These are phyloP conservation scores for Solanum pimpinellifolium DNA, from an alignment of 257 asterid species.

Conservation along the genomic window DNA sequence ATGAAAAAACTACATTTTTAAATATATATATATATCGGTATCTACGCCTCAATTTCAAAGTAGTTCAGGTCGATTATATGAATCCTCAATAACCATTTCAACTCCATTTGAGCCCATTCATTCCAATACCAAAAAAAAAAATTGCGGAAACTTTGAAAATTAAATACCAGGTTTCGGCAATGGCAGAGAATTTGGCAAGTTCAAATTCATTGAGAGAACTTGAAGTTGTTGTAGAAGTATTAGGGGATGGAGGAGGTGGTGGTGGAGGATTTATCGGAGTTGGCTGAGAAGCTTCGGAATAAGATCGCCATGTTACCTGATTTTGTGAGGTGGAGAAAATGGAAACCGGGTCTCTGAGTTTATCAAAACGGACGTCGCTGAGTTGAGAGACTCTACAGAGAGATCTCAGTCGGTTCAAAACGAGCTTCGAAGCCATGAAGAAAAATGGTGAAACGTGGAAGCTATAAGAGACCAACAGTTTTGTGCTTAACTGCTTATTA, in stretches of 20 bases:
- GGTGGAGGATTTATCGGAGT: conserved; percentile 13
- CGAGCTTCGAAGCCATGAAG: conserved; percentile 39
- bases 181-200: conserved; percentile 57
- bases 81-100: neutral
- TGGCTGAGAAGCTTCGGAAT: conserved; percentile 24
- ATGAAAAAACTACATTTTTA: too few relatives aligned
- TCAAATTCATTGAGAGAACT: conserved; percentile 69
- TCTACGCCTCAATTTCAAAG: neutral
- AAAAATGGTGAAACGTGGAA: neutral
- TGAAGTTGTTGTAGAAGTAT: neutral
- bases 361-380: neutral
- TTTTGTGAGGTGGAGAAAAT: neutral
- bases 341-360: neutral
- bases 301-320: conserved; percentile 18
- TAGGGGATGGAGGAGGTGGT: neutral
- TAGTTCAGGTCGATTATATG: neutral
- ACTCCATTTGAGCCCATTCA: neutral
- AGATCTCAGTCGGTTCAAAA: conserved; percentile 25
- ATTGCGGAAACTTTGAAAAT: neutral
- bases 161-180: conserved; percentile 57
- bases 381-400: conserved; percentile 7
- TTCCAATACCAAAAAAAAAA: neutral
- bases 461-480: neutral
- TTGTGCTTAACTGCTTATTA: neutral
- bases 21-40: too few relatives aligned